Percentiles rank a stretch among this genome's conserved stretches.
These are phyloP conservation scores for Eudorina sp. DNA, from an alignment of 139 green algal genomes.

Conservation along the genomic window DNA sequence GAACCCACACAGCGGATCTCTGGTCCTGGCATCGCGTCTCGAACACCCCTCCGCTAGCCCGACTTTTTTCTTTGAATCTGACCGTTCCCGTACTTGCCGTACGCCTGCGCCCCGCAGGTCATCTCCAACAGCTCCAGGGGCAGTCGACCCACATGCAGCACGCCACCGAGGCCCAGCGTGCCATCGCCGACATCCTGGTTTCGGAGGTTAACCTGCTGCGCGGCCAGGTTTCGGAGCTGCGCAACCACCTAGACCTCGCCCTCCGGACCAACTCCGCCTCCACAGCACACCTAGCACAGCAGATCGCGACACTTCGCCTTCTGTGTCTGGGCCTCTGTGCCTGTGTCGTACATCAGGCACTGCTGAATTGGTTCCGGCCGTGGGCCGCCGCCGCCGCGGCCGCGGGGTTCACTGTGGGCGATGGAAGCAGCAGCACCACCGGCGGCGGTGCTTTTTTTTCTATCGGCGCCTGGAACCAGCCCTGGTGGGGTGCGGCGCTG, in stretches of 20 bases:
- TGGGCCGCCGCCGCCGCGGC: not conserved
- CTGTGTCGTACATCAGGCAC: not conserved
- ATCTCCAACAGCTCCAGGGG: slow-evolving; percentile 23
- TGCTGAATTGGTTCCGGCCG: not conserved
- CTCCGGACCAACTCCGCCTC: not conserved
- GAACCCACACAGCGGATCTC: too few relatives aligned
- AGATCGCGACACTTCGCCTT: not conserved
- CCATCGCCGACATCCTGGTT: not conserved
- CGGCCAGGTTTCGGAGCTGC: not conserved
- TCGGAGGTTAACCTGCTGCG: not conserved
- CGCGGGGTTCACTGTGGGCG: too few relatives aligned
- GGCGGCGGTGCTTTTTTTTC: not conserved
- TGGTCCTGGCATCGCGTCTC: too few relatives aligned
- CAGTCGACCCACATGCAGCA: not conserved
- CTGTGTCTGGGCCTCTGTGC: not conserved
- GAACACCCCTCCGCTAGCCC: too few relatives aligned
- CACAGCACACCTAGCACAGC: not conserved
- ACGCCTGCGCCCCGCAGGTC: slow-evolving; percentile 6
- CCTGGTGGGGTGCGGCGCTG: slow-evolving; percentile 8
- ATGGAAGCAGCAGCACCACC: too few relatives aligned
- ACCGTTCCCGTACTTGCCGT: not conserved
- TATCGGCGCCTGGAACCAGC: not conserved
- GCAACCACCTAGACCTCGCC: not conserved
- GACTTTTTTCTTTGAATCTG: too few relatives aligned
- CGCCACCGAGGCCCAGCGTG: not conserved